Evolutionary conservation across 2,329 filamentous ascomycete genomes (phyloP).

Genomic region (Helminthosporium solani): DNA sequence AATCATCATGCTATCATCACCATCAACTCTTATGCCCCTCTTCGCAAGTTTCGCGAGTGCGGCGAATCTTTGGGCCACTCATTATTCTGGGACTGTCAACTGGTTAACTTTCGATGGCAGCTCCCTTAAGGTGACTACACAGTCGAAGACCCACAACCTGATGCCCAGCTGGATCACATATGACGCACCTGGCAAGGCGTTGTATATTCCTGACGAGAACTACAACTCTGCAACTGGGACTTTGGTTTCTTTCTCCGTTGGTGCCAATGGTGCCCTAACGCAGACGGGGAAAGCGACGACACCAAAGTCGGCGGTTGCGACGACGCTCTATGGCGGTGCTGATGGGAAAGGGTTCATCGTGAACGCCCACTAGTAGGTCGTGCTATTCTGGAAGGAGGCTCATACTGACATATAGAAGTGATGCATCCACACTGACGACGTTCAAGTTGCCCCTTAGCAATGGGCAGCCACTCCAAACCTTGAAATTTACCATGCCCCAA

Average conservation of each 20-base stretch:
- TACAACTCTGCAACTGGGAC: constrained; percentile 16
- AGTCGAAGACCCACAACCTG: constrained; percentile 22
- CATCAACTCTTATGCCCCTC: constrained; percentile 24
- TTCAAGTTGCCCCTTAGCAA: constrained; percentile 38
- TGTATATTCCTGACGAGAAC: constrained; percentile 33
- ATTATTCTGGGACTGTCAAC: constrained; percentile 35
- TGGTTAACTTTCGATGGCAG: constrained; percentile 25
- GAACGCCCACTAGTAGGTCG: constrained; percentile 34
- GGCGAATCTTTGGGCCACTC: constrained; percentile 31
- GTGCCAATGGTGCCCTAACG: constrained; percentile 26
- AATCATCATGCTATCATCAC: constrained; percentile 23
- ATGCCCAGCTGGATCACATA: constrained; percentile 37
- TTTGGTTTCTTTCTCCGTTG: constrained; percentile 27
- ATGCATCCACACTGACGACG: constrained; percentile 35
- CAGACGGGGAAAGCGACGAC: constrained; percentile 25
- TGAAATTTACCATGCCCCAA: constrained; percentile 32
- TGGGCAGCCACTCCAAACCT: constrained; percentile 27
- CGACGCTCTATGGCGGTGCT: constrained; percentile 29
- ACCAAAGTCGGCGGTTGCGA: constrained; percentile 27
- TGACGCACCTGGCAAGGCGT: constrained; percentile 23
- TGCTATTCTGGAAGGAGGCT: background rate
- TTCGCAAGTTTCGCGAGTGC: constrained; percentile 28
- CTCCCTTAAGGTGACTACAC: constrained; percentile 23
- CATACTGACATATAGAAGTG: constrained; percentile 12
- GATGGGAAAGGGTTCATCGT: constrained; percentile 34